Evolutionary conservation across 805 yeast genomes (phyloP), one percentile per base, ranked within the genome.

Genomic region (Saccharomycopsis sp.): DNA sequence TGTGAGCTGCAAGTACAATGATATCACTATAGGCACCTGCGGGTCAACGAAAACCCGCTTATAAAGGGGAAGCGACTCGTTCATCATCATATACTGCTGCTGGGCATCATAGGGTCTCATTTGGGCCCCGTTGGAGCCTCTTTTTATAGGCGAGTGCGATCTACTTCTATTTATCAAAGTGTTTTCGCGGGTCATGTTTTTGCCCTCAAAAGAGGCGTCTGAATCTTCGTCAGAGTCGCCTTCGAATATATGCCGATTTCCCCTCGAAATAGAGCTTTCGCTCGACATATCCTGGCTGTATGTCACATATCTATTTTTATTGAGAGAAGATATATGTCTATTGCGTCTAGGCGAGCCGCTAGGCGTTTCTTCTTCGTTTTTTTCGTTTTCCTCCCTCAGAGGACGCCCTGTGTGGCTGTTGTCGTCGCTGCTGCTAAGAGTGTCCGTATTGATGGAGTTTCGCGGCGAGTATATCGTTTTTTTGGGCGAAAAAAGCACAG

Each of bases 1-100:
- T 1, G 79, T 56, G 1, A 89, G 73, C 64, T 87, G 92, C 12
- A 88, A 70, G 64, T 86, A 89, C 34, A 84, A 65, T 23, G 85
- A 80, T 16, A 84, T 65, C 9, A 82, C 75, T 60, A 78, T 79
- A 0, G 91, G 91, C 8, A 75, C 64, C 47, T 71, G 71, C 2
- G 84, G 81, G 58, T 80, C 81, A 41, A 67, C 52, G 18, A 67
- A 53, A 18, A 46, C 44, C 63, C 61, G 21, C 50, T 60, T 50
- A 37, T 55, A 9, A 37, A 53, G 14, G 37, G 61, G 59, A 34
- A 59, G 51, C 37, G 44, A 50, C 29, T 59, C 59, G 14, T 55
- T 41, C 1, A 44, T 52, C 41, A 52, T 55, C 44, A 16, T 23
- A 7, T 44, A 41, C 16, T 7, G 8, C 24, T 16, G 54, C 15